Conservation (phyloP, 148 eudicot genomes). For the Suaeda aralocaspica region DNA sequence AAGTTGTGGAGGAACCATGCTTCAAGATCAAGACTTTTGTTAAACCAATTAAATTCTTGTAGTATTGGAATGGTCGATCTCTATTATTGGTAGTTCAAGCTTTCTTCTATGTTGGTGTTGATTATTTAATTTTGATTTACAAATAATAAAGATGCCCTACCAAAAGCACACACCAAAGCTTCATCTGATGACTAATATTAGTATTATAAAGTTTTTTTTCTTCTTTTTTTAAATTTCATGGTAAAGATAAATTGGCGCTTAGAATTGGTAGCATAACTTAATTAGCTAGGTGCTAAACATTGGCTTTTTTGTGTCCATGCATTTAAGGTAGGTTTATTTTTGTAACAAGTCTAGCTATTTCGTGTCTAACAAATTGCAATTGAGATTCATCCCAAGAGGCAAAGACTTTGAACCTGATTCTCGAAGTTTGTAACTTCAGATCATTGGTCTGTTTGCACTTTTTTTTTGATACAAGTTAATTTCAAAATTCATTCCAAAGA, state of each 20-base stretch:
- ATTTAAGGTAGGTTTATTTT: not conserved
- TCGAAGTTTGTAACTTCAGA: not conserved
- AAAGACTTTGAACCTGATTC: not conserved
- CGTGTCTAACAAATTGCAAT: not conserved
- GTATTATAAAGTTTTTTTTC: too few species aligned
- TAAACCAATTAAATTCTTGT: constrained; percentile 4
- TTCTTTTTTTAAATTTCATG: too few species aligned
- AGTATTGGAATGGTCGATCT: not conserved
- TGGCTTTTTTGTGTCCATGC: too few species aligned
- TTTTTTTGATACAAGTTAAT: not conserved
- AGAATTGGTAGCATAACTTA: too few species aligned
- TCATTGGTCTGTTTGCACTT: constrained; percentile 3
- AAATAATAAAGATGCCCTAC: not conserved
- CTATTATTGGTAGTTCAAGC: constrained; percentile 9
- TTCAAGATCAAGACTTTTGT: not conserved
- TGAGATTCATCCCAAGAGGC: constrained; percentile 2
- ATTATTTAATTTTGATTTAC: not conserved
- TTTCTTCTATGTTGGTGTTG: not conserved
- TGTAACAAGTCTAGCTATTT: not conserved
- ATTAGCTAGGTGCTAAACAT: too few species aligned
- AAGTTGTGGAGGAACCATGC: not conserved
- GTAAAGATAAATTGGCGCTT: too few species aligned
- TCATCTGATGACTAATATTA: not conserved
- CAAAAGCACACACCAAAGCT: constrained; percentile 4
- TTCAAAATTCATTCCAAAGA: too few species aligned